Percentiles rank a stretch among this genome's conserved stretches.
phyloP scores from a whole-genome alignment of 495 filamentous ascomycete genomes.

The Pseudoneurospora amorphoporcata region DNA sequence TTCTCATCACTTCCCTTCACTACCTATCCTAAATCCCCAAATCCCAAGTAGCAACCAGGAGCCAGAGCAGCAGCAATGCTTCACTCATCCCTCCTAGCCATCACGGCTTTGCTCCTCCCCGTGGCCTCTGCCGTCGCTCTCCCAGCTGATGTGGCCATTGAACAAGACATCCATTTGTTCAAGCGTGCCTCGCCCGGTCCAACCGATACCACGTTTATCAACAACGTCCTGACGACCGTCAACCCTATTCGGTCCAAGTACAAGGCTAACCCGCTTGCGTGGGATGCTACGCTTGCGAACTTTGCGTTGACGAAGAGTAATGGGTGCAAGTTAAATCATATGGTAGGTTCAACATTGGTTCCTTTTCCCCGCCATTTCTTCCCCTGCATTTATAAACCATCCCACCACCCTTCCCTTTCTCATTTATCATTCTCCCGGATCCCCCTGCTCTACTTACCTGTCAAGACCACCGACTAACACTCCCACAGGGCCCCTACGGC shows the following conservation, averaged over 20 bases:
- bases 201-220: conserved; percentile 9
- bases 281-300: conserved; percentile 8
- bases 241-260: conserved; percentile 9
- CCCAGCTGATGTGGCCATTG: not conserved
- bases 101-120: not conserved
- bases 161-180: not conserved
- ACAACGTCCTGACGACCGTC: conserved; percentile 2
- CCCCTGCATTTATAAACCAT: not conserved
- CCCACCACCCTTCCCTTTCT: not conserved
- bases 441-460: too few species aligned
- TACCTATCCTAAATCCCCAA: not conserved
- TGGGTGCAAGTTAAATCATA: conserved; percentile 12
- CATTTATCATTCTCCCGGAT: not conserved
- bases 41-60: not conserved
- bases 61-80: not conserved
- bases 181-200: conserved; percentile 7
- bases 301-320: conserved; percentile 11
- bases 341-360: not conserved
- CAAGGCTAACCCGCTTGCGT: not conserved
- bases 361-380: not conserved
- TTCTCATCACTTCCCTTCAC: not conserved
- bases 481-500: conserved; percentile 11
- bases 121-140: not conserved
- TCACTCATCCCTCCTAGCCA: not conserved
- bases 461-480: not conserved